These are phyloP conservation scores for Cladosporium phlei DNA, from an alignment of 2,329 filamentous ascomycete genomes.

Conservation along the genomic window DNA sequence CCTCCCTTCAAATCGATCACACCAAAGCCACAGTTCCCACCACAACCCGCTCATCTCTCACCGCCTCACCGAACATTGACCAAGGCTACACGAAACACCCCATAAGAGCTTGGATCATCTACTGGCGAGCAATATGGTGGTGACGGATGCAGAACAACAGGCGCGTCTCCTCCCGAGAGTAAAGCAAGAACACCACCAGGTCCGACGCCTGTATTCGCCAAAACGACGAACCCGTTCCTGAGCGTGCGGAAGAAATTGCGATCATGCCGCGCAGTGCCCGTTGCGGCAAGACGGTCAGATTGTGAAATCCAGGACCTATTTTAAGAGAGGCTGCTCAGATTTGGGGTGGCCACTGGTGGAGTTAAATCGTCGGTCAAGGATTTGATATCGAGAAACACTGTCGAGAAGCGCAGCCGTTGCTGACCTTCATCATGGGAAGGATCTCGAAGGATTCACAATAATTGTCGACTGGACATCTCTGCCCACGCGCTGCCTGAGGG, in stretches of 20 bases:
- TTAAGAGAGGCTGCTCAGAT: background rate
- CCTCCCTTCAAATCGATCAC: conserved; percentile 15
- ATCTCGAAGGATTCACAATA: conserved; percentile 24
- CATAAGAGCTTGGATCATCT: no score
- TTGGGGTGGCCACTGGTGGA: conserved; percentile 23
- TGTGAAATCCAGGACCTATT: background rate
- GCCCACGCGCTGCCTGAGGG: conserved; percentile 23
- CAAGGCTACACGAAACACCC: conserved; percentile 25
- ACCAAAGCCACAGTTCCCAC: conserved; percentile 27
- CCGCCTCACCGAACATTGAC: conserved; percentile 24
- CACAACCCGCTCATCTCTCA: conserved; percentile 17
- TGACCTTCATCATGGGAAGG: conserved; percentile 12
- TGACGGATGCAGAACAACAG: conserved; percentile 24
- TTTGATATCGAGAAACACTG: conserved; percentile 25
- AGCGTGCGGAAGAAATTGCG: conserved; percentile 24
- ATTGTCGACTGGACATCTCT: conserved; percentile 24
- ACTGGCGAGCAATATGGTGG: no score
- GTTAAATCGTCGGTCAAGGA: conserved; percentile 19
- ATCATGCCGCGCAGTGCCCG: conserved; percentile 20
- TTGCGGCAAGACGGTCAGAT: background rate
- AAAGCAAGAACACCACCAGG: conserved; percentile 24
- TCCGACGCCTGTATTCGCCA: conserved; percentile 24
- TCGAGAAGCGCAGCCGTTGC: conserved; percentile 23
- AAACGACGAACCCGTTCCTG: conserved; percentile 20
- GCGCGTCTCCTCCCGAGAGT: conserved; percentile 28